Evolutionary conservation across 2,329 filamentous ascomycete species (phyloP), one percentile per base, ranked within the genome.

Genomic region (Verticillium nubilum): DNA sequence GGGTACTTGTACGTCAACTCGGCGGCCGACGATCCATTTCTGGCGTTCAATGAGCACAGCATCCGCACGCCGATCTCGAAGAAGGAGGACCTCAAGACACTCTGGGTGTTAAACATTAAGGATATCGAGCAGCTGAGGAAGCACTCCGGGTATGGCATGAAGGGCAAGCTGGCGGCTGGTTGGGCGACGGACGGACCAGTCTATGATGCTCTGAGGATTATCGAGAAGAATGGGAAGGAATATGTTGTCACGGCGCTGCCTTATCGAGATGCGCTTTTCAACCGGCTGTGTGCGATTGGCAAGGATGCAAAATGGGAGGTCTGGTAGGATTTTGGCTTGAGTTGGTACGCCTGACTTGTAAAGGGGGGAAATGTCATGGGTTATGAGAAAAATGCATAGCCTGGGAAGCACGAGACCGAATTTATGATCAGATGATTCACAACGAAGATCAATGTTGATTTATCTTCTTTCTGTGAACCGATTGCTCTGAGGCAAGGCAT

Each of bases 91-190:
- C 42, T 50, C 2, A 23, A 59, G 13, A 56, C 58, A 7, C 25
- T 57, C 1, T 59, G 58, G 58, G 31, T 28, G 6, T 2, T 59
- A 19, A 50, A 29, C 4, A 50, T 57, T 13, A 31, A 56, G 6
- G 54, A 37, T 10, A 59, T 59, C 1, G 27, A 23, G 13, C 35
- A 59, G 25, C 42, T 59, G 10, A 54, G 53, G 23, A 59, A 59
- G 31, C 53, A 52, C 19, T 59, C 58, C 2, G 58, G 58, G 2
- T 59, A 59, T 13, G 58, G 58, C 2, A 59, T 55, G 54, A 59
- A 59, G 15, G 28, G 29, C 5, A 59, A 59, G 55, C 53, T 59
- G n/a, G 37, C 29, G 23, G 13, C 58, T 2, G 58, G 58, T 5
- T 59, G 58, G 58, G 58, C 58, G 17, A 47, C 42, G 31, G 54